Conservation (phyloP, 169 alveolate species). For the Besnoitia besnoiti region DNA sequence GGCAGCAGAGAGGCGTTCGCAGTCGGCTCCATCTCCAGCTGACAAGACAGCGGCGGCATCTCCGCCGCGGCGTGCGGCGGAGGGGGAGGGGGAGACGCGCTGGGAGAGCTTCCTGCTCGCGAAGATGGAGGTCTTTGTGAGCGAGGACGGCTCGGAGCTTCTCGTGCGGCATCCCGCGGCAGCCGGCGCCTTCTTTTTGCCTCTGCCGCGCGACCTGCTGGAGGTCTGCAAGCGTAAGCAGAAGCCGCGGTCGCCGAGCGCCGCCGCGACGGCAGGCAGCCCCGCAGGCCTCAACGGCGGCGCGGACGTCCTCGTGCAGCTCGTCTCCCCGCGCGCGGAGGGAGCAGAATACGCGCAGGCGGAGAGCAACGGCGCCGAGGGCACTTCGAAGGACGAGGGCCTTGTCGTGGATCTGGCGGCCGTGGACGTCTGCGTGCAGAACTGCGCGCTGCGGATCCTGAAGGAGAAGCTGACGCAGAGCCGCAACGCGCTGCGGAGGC, state of each 20-base stretch:
- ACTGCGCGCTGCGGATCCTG: slow-evolving; percentile 26
- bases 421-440: neutral
- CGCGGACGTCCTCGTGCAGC: neutral
- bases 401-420: neutral
- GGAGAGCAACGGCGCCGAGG: neutral
- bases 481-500: slow-evolving; percentile 44
- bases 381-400: neutral
- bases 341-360: neutral
- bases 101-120: neutral
- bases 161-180: neutral
- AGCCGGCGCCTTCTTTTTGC: neutral
- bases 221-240: neutral
- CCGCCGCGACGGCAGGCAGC: neutral
- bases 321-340: neutral
- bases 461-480: slow-evolving; percentile 22
- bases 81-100: neutral
- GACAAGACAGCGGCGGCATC: neutral
- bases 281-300: neutral
- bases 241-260: neutral
- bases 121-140: neutral
- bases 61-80: neutral
- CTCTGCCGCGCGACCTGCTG: slow-evolving; percentile 18
- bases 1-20: neutral
- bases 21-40: no score
- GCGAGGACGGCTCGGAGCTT: neutral